These are phyloP conservation scores for Aureobasidium subglaciale DNA, from an alignment of 2,329 filamentous ascomycete genomes.

Conservation along the genomic window DNA sequence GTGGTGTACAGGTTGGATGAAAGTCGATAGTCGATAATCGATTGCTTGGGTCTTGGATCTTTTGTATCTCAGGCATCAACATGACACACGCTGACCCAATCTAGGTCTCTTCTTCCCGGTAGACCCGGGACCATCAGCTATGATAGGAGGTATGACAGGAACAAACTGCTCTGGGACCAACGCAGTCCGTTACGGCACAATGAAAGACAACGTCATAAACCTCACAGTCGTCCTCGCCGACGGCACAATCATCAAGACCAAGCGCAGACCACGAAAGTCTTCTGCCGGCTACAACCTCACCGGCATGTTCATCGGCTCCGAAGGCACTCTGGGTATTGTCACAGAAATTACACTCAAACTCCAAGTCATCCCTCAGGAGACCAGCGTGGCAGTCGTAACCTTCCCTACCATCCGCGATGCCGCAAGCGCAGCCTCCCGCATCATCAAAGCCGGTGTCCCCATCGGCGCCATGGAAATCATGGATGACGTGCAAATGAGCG, in stretches of 20 bases:
- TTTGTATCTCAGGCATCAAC: too few relatives aligned
- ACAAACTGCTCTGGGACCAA: slow-evolving; percentile 70
- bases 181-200: slow-evolving; percentile 73
- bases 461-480: slow-evolving; percentile 78
- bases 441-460: slow-evolving; percentile 69
- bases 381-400: slow-evolving; percentile 70
- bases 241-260: slow-evolving; percentile 71
- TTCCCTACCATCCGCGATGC: slow-evolving; percentile 73
- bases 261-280: slow-evolving; percentile 67
- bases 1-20: too few relatives aligned
- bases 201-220: slow-evolving; percentile 85
- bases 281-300: slow-evolving; percentile 81
- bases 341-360: slow-evolving; percentile 79
- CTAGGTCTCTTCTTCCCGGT: slow-evolving; percentile 52
- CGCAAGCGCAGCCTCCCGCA: slow-evolving; percentile 62
- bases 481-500: slow-evolving; percentile 81
- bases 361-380: slow-evolving; percentile 66
- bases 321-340: slow-evolving; percentile 73
- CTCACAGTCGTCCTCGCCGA: slow-evolving; percentile 74
- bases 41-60: too few relatives aligned
- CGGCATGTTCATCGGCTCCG: slow-evolving; percentile 69
- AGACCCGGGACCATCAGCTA: slow-evolving; percentile 69
- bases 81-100: too few relatives aligned
- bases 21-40: too few relatives aligned
- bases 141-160: slow-evolving; percentile 77